Base-by-base conservation (phyloP, 768 basidiomycete genomes). In the Lanmaoa pseudosensibilis region DNA sequence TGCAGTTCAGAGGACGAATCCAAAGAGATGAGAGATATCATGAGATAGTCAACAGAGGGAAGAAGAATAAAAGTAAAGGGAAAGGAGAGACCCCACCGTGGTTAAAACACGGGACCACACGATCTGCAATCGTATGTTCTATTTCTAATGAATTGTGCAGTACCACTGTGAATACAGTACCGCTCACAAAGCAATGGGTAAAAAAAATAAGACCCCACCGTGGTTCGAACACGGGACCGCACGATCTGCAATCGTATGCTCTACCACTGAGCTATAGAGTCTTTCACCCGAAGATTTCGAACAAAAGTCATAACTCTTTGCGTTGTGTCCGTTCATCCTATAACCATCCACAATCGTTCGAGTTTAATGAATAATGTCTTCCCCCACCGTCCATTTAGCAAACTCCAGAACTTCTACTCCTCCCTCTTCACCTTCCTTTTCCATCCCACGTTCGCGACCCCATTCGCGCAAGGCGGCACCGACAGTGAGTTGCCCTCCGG, bases 351-450 rank as follows among this genome's bases (percentile, higher is more conserved):
- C 21, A 21, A 40, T 33, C 34, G 2, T 9, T 27, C 2, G 5
- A 27, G 25, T 46, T 46, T 65, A 62, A 11, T 54, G 44, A 13
- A 60, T 21, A 23, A n/a, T n/a, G n/a, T 65, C 51, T 56, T 83
- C 84, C 34, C 84, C 85, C 0, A 87, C 81, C n/a, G 76, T 75
- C 87, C 87, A 89, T 67, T 82, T 88, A 18, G 66, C 72, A 62
- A 87, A 87, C 50, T 82, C 83, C n/a, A 75, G 33, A 32, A 78
- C 74, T 21, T 70, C 71, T n/a, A 72, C 50, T 12, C 70, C 69
- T 16, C 70, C 71, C 23, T 68, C 73, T 46, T 68, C 69, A 8
- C 55, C 66, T 25, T 73, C 67, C 6, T 56, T 56, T n/a, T 44
- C 61, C 48, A 89, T 64, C 0, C 80, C 82, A 32, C 77, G 77